Evolutionary conservation across 495 filamentous ascomycete species (phyloP).

Genomic region (Penicillium silybi): DNA sequence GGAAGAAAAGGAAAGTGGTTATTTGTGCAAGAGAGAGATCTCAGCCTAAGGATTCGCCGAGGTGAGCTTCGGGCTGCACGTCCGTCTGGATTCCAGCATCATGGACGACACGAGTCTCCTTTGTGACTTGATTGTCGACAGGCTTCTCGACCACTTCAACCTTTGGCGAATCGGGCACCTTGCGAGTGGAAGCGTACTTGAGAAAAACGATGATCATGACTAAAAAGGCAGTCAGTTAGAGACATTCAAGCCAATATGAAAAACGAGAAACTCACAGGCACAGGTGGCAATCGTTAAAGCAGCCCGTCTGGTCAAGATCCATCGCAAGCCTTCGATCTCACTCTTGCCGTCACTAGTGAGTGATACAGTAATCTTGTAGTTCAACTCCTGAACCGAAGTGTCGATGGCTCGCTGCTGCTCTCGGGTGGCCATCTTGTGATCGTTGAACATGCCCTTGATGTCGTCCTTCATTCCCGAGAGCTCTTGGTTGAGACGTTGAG

Average conservation of each 20-base stretch:
- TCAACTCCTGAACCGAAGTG: constrained; percentile 80
- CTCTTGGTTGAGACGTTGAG: constrained; percentile 77
- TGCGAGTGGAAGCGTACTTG: constrained; percentile 40
- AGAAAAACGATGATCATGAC: constrained; percentile 48
- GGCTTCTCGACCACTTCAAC: constrained; percentile 30
- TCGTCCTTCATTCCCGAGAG: constrained; percentile 77
- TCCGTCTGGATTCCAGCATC: constrained; percentile 11
- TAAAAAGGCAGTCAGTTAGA: constrained; percentile 22
- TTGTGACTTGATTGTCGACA: constrained; percentile 24
- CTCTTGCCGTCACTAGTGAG: constrained; percentile 83
- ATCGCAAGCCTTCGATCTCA: constrained; percentile 85
- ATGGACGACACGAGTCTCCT: constrained; percentile 22
- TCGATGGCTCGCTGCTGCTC: constrained; percentile 82
- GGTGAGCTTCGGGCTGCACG: constrained; percentile 16
- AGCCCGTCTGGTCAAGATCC: constrained; percentile 84
- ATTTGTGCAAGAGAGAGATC: not conserved
- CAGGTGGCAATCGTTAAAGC: constrained; percentile 66
- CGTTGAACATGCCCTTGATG: constrained; percentile 92
- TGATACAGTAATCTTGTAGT: constrained; percentile 86
- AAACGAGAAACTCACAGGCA: constrained; percentile 30
- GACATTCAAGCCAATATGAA: not conserved
- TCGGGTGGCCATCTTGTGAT: constrained; percentile 86
- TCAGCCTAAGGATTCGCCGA: constrained; percentile 41
- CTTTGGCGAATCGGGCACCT: constrained; percentile 29
- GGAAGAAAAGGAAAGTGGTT: not conserved